These are phyloP conservation scores for Viola pubescens DNA, from an alignment of 441 rosid genomes.

Conservation along the genomic window DNA sequence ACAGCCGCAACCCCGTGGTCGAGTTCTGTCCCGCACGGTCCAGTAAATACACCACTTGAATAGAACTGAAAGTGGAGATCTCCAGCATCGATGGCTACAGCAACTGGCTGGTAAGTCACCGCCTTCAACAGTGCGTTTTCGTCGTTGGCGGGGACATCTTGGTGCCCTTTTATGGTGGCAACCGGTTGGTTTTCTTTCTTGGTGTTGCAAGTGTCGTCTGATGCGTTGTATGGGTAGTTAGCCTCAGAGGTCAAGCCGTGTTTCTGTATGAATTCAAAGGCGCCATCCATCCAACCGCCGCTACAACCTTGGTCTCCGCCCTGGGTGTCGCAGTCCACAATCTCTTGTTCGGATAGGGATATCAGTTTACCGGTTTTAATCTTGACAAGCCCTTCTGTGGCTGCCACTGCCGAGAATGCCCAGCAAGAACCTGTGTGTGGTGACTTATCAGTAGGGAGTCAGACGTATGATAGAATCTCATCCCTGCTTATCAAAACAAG, in stretches of 20 bases:
- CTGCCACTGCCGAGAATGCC: constrained; percentile 71
- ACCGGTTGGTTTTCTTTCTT: constrained; percentile 21
- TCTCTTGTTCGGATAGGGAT: constrained; percentile 61
- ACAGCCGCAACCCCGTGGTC: constrained; percentile 60
- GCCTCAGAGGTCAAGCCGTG: constrained; percentile 55
- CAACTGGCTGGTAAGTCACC: constrained; percentile 56
- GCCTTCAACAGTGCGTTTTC: constrained; percentile 60
- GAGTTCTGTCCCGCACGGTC: constrained; percentile 52
- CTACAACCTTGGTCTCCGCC: constrained; percentile 54
- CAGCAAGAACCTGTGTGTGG: constrained; percentile 34
- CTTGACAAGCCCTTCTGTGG: constrained; percentile 61
- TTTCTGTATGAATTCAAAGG: constrained; percentile 52
- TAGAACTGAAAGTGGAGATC: constrained; percentile 58
- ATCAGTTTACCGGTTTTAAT: constrained; percentile 42
- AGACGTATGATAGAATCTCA: no score
- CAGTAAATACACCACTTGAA: constrained; percentile 58
- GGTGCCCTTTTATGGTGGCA: constrained; percentile 53
- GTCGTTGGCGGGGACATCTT: constrained; percentile 47
- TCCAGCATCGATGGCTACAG: constrained; percentile 70
- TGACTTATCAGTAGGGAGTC: background rate
- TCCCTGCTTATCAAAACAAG: no score
- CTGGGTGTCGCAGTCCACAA: constrained; percentile 57
- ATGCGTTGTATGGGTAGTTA: constrained; percentile 42
- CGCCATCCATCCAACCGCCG: constrained; percentile 71
- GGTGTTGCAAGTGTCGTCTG: constrained; percentile 33